Conservation (phyloP, 2,329 filamentous ascomycete genomes). For the Nemania sp. region DNA sequence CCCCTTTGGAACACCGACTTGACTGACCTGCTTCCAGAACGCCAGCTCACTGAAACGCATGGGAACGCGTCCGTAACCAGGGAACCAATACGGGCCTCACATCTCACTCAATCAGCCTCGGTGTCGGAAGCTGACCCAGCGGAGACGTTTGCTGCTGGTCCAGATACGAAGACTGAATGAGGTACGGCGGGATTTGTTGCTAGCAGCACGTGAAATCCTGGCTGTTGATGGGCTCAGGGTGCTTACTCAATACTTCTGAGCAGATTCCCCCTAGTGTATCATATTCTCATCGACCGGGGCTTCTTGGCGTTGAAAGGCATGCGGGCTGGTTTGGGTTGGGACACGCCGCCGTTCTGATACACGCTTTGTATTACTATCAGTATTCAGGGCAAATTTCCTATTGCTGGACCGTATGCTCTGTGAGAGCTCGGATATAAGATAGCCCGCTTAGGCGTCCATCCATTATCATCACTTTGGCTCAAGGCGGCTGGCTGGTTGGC, state of each 20-base stretch:
- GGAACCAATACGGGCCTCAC: conserved; percentile 54
- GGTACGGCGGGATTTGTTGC: too few relatives aligned
- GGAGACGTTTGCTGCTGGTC: conserved; percentile 10
- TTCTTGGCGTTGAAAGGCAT: background rate
- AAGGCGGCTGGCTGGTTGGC: too few relatives aligned
- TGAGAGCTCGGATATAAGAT: too few relatives aligned
- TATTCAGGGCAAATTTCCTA: background rate
- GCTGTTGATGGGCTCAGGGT: background rate
- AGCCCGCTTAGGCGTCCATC: too few relatives aligned
- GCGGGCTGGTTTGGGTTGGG: background rate
- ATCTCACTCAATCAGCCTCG: conserved; percentile 52
- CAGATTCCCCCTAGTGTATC: background rate
- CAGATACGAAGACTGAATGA: conserved; percentile 34
- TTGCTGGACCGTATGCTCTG: background rate
- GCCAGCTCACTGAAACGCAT: conserved; percentile 53
- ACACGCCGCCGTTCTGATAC: background rate
- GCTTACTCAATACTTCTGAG: background rate
- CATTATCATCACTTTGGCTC: too few relatives aligned
- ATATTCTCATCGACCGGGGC: too few relatives aligned
- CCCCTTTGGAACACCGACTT: background rate
- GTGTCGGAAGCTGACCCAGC: conserved; percentile 45
- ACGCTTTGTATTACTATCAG: conserved; percentile 17
- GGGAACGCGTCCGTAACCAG: conserved; percentile 43
- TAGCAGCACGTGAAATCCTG: too few relatives aligned
- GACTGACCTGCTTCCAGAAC: conserved; percentile 45